These are phyloP conservation scores for Metroxylon sagu DNA, from an alignment of 176 grass and related monocot species.

Conservation along the genomic window DNA sequence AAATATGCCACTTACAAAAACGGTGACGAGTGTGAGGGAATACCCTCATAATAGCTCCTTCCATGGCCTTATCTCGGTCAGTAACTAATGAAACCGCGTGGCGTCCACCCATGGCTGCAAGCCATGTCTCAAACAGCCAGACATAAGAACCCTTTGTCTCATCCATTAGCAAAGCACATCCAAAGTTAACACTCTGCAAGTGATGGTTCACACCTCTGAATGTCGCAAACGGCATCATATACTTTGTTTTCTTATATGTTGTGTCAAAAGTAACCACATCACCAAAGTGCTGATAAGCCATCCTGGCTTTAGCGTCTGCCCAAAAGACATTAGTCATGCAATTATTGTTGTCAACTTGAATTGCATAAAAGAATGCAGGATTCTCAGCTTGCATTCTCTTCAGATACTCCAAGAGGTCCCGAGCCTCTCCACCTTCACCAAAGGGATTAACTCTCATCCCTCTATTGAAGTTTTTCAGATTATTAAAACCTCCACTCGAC, in stretches of 20 bases:
- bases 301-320: constrained; percentile 41
- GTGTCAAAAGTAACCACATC: constrained; percentile 55
- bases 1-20: constrained; percentile 48
- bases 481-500: constrained; percentile 9
- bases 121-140: constrained; percentile 55
- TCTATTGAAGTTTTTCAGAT: constrained; percentile 20
- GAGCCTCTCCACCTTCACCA: constrained; percentile 33
- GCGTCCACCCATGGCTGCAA: constrained; percentile 37
- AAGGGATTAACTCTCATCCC: constrained; percentile 34
- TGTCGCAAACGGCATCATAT: constrained; percentile 54
- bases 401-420: constrained; percentile 41
- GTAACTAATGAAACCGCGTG: constrained; percentile 39
- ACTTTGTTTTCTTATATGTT: constrained; percentile 60
- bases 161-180: constrained; percentile 51
- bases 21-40: constrained; percentile 37
- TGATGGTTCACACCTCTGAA: constrained; percentile 57
- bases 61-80: constrained; percentile 48
- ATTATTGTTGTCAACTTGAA: constrained; percentile 44
- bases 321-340: constrained; percentile 55
- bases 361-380: constrained; percentile 45
- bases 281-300: constrained; percentile 35
- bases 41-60: constrained; percentile 45
- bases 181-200: constrained; percentile 41
- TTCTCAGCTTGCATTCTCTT: constrained; percentile 40
- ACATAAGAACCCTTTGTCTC: constrained; percentile 51